Evolutionary conservation across 2,329 filamentous ascomycete genomes (phyloP).

Genomic region (Verticillium nubilum): DNA sequence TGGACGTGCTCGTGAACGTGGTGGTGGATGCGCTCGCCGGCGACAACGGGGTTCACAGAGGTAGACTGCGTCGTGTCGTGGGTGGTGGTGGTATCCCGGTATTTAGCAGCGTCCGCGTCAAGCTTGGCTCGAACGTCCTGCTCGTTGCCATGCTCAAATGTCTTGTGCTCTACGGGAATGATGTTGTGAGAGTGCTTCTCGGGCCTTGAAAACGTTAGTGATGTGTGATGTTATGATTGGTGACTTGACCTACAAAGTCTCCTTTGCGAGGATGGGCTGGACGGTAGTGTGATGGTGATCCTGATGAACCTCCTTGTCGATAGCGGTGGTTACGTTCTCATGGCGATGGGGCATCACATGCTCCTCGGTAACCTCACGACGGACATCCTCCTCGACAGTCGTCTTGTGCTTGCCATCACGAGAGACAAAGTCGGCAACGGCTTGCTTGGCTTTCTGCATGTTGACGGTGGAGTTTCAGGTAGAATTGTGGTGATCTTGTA

Average conservation of each 20-base stretch:
- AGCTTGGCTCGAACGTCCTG: slow-evolving; percentile 39
- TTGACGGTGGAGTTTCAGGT: slow-evolving; percentile 12
- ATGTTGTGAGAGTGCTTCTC: slow-evolving; percentile 60
- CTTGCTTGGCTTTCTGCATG: slow-evolving; percentile 62
- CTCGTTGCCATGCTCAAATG: slow-evolving; percentile 55
- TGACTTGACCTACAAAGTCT: slow-evolving; percentile 32
- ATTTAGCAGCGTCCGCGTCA: slow-evolving; percentile 40
- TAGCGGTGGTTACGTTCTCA: slow-evolving; percentile 54
- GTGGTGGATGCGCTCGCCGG: slow-evolving; percentile 27
- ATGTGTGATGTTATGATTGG: slow-evolving; percentile 13
- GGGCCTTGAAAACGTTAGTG: slow-evolving; percentile 26
- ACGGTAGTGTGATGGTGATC: slow-evolving; percentile 67
- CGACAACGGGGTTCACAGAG: slow-evolving; percentile 17
- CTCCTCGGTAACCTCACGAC: slow-evolving; percentile 56
- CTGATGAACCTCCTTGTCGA: slow-evolving; percentile 66
- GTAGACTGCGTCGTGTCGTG: slow-evolving; percentile 21
- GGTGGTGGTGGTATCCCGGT: slow-evolving; percentile 19
- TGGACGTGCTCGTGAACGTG: slow-evolving; percentile 64
- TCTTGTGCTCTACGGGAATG: slow-evolving; percentile 52
- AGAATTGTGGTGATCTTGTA: not conserved
- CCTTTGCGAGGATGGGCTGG: slow-evolving; percentile 48
- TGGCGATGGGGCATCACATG: slow-evolving; percentile 53
- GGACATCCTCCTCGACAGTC: slow-evolving; percentile 62
- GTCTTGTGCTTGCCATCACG: slow-evolving; percentile 62
- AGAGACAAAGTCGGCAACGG: slow-evolving; percentile 54